Evolutionary conservation across 2,329 filamentous ascomycete genomes (phyloP).

Genomic region (Magnaporthiopsis incrustans): DNA sequence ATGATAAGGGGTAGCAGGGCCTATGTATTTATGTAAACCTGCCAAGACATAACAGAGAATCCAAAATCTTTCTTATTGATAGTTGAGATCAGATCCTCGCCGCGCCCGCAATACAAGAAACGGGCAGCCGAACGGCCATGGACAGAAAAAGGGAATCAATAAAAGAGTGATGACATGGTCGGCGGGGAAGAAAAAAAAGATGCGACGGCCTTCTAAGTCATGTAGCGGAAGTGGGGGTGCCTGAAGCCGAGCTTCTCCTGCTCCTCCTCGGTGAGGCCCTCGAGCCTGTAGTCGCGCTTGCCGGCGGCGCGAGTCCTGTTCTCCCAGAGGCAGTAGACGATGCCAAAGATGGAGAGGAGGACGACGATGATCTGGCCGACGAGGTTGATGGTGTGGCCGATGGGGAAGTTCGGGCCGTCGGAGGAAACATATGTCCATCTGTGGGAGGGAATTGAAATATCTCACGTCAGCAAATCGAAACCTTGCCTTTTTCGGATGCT

Average conservation of each 20-base stretch:
- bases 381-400: constrained; percentile 50
- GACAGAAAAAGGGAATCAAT: not conserved
- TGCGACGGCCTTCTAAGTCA: constrained; percentile 25
- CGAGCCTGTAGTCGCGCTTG: constrained; percentile 38
- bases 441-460: not conserved
- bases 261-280: constrained; percentile 38
- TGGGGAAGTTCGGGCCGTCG: constrained; percentile 38
- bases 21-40: too few species aligned
- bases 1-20: too few species aligned
- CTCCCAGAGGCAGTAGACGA: constrained; percentile 45
- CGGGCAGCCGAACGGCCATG: not conserved
- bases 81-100: too few species aligned
- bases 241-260: constrained; percentile 40
- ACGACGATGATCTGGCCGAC: constrained; percentile 37
- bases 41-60: too few species aligned
- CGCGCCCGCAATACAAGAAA: too few species aligned
- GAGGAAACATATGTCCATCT: constrained; percentile 43
- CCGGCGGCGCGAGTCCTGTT: constrained; percentile 40
- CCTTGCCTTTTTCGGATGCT: not conserved
- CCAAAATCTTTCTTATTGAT: too few species aligned
- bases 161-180: not conserved
- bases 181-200: not conserved
- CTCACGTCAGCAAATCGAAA: not conserved
- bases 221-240: constrained; percentile 49
- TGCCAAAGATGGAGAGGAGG: constrained; percentile 36